Conservation (phyloP, 306 rosid genomes). For the Neltuma alba region DNA sequence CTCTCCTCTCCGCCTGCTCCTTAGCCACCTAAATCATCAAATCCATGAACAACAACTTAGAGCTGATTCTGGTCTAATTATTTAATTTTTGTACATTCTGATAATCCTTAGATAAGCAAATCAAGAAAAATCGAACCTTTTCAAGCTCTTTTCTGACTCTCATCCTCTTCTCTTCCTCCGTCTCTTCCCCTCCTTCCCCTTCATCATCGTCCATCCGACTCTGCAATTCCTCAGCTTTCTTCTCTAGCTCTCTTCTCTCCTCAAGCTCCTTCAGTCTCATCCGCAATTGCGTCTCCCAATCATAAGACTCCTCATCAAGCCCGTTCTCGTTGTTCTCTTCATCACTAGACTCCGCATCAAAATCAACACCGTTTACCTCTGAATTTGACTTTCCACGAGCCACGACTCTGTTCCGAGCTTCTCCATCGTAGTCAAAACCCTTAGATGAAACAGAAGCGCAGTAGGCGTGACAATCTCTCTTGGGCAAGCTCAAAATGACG, state of each 20-base stretch:
- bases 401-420: slow-evolving; percentile 58
- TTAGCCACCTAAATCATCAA: slow-evolving; percentile 73
- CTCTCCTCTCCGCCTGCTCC: slow-evolving; percentile 96
- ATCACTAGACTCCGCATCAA: slow-evolving; percentile 63
- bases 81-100: not conserved
- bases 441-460: slow-evolving; percentile 42
- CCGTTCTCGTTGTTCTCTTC: slow-evolving; percentile 59
- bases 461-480: slow-evolving; percentile 51
- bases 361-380: slow-evolving; percentile 73
- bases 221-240: slow-evolving; percentile 90
- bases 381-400: slow-evolving; percentile 70
- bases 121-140: slow-evolving; percentile 53
- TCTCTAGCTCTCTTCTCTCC: slow-evolving; percentile 83
- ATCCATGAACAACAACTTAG: slow-evolving; percentile 25
- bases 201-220: slow-evolving; percentile 47
- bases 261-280: slow-evolving; percentile 78
- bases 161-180: slow-evolving; percentile 86
- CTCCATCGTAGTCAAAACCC: slow-evolving; percentile 70
- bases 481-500: slow-evolving; percentile 57
- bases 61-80: not conserved
- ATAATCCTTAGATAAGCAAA: not conserved
- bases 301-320: slow-evolving; percentile 47
- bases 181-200: slow-evolving; percentile 53
- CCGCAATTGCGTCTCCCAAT: slow-evolving; percentile 84
- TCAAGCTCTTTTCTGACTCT: slow-evolving; percentile 89